phyloP scores from a whole-genome alignment of 2,329 filamentous ascomycete genomes.

The Aspergillus ochraceoroseus region DNA sequence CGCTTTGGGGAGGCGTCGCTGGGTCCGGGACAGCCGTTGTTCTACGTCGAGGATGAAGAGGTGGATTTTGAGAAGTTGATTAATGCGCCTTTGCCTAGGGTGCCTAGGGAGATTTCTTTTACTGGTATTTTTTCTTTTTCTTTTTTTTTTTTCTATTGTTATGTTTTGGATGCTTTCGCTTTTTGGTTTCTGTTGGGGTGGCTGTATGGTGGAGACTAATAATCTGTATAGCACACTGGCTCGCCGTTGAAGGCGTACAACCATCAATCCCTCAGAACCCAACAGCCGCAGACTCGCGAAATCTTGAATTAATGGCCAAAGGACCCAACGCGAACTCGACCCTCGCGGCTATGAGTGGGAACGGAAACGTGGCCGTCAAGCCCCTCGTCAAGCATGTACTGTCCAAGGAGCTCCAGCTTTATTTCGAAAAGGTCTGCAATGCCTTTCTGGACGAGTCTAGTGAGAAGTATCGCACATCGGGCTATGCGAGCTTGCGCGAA shows the following conservation, averaged over 20 bases:
- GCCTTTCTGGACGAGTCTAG: constrained; percentile 84
- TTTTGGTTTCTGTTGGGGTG: not conserved
- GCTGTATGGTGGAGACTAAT: constrained; percentile 4
- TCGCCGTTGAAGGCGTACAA: constrained; percentile 94
- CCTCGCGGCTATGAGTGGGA: constrained; percentile 74
- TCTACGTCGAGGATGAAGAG: constrained; percentile 97
- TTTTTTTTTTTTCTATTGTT: not conserved
- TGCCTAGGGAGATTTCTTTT: constrained; percentile 86
- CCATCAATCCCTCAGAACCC: constrained; percentile 96
- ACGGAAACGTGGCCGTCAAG: constrained; percentile 77
- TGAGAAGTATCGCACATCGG: constrained; percentile 80
- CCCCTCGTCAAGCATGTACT: constrained; percentile 93
- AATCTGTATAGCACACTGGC: constrained; percentile 71
- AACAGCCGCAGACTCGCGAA: constrained; percentile 73
- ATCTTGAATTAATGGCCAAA: constrained; percentile 82
- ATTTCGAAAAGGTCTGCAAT: constrained; percentile 90
- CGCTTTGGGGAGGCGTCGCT: constrained; percentile 90
- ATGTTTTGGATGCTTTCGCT: not conserved
- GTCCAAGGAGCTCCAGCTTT: constrained; percentile 90
- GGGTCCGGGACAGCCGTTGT: constrained; percentile 87
- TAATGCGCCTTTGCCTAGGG: constrained; percentile 90
- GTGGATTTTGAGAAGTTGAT: constrained; percentile 98
- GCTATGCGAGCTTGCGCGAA: constrained; percentile 75
- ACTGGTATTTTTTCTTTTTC: constrained; percentile 58
- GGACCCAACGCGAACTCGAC: constrained; percentile 82